Base-by-base conservation (phyloP, 2,329 filamentous ascomycete species). In the Cladosporium austrohemisphaericum region DNA sequence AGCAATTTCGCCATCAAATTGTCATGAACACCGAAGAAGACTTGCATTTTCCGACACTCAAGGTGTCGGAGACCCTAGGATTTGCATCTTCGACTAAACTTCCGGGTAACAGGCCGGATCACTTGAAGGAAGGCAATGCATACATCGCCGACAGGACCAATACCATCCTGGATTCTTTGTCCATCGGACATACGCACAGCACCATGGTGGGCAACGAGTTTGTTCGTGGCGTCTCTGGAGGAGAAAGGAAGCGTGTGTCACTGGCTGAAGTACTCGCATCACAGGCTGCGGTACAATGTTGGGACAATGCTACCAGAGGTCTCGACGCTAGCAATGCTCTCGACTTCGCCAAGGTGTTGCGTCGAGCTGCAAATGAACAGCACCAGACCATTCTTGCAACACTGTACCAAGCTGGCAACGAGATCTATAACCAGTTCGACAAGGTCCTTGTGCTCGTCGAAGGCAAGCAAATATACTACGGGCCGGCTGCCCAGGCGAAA, bases 201-300 rank as follows among this genome's bases (percentile, higher is more conserved):
- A 88, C 84, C 6, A 84, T 82, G 58, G 81, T 87, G 4, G 84
- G 84, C 1, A 79, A 86, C 52, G 80, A 81, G 31, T 84, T 76
- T 50, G 72, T 85, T 1, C 76, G 83, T 3, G 83, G 85, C 57
- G 80, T 87, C 0, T 83, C 78, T 13, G 83, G 83, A 20, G 84
- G 84, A 23, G 83, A 87, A 63, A 68, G 82, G 5, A 86, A 86
- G 66, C 76, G 84, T 55, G 82, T 86, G 0, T 84, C 80, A 1
- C 85, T 88, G 41, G 78, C 83, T 3, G 84, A 87, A 58, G 77
- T 75, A 7, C 63, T 86, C 52, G 76, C 80, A 0, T 78, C 78
- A 0, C 70, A 75, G 5, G 80, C 74, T 1, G 76, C 77, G 0
- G 74, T 88, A 1, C 79, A 76, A 44, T 84, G 79, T 63, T 85